phyloP scores from a whole-genome alignment of 1,284 basidiomycete genomes.

The Ganoderma sinense region DNA sequence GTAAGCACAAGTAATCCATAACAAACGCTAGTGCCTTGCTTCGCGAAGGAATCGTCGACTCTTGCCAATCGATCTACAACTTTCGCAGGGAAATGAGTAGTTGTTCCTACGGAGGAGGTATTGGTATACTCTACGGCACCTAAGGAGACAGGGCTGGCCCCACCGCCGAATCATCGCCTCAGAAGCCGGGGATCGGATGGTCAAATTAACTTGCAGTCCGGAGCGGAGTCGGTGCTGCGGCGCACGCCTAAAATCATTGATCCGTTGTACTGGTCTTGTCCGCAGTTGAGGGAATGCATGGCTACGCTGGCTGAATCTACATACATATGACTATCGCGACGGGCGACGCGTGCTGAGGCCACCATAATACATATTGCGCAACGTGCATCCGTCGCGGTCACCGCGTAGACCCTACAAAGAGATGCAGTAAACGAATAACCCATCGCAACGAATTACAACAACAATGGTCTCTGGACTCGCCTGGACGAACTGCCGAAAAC shows the following conservation, averaged over 20 bases:
- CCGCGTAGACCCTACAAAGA: neutral
- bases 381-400: neutral
- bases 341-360: neutral
- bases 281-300: neutral
- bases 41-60: neutral
- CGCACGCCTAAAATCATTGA: neutral
- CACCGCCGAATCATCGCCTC: neutral
- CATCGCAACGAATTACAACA: neutral
- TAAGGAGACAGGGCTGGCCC: neutral
- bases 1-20: neutral
- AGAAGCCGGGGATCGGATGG: neutral
- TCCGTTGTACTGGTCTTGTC: neutral
- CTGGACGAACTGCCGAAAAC: neutral
- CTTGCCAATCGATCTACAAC: neutral
- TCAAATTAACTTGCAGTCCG: neutral
- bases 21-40: neutral
- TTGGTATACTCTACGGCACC: neutral
- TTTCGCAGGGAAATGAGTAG: neutral
- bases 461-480: neutral
- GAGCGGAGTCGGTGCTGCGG: neutral
- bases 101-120: neutral
- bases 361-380: neutral
- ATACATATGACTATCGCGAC: neutral
- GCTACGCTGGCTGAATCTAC: neutral
- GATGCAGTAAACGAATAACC: neutral